Evolutionary conservation across 148 eudicot species (phyloP), one percentile per base, ranked within the genome.

Genomic region (Euryodendron excelsum): DNA sequence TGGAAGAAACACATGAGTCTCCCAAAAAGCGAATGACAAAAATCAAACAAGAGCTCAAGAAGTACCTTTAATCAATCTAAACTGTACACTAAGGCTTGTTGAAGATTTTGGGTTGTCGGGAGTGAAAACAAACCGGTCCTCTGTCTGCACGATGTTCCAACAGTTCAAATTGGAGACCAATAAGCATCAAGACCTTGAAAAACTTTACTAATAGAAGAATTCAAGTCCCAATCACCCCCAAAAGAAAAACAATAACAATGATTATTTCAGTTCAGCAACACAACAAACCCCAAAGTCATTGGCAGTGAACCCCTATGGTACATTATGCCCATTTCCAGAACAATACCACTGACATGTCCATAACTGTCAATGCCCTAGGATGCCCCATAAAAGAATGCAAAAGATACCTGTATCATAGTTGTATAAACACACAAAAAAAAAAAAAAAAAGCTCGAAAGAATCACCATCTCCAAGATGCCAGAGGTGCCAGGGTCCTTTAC

Each of bases 31-130:
- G 18, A 14, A 69, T 67, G 56, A 59, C 17, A 17, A 36, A 50
- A 55, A 56, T 28, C 45, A 47, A 20, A 37, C 12, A 31, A 6
- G 39, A 37, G 36, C 58, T 13, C 13, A 36, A 13, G 13, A 53
- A 55, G 71, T 71, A 93, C 99, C 93, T 91, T 88, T 88, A 68
- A 93, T 88, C n/a, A 77, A 72, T 77, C 76, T 87, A 79, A 90
- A 90, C 55, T 80, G 76, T 60, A 89, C 89, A 74, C 85, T 87
- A 69, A 93, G 81, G 73, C 79, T 79, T 17, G 39, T 23, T 3
- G 83, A 78, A 2, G 86, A 85, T 48, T 81, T 80, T 3, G 91
- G 93, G 85, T 93, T 94, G 80, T 85, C 84, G 5, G 97, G 96
- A 72, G 76, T 80, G 70, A 95, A 95, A 13, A 67, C 69, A 31